Evolutionary conservation across 2,329 filamentous ascomycete species (phyloP).

Genomic region (Fusarium poae): DNA sequence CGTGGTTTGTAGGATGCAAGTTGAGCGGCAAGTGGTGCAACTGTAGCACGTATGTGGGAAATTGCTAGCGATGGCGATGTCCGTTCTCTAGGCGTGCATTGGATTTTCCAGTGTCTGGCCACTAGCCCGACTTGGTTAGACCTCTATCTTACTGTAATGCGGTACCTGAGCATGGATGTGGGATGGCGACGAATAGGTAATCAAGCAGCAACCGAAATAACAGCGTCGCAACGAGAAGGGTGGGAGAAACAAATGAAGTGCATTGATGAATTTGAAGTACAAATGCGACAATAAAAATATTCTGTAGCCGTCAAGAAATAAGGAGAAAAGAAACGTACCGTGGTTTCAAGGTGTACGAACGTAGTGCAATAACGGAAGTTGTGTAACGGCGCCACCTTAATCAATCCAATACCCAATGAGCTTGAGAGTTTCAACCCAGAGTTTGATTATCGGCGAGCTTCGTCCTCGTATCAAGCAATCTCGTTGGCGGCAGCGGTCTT

Average conservation of each 20-base stretch:
- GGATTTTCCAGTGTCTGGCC: conserved; percentile 34
- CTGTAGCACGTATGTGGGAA: conserved; percentile 53
- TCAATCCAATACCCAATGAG: conserved; percentile 43
- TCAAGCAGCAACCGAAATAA: conserved; percentile 14
- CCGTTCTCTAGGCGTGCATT: conserved; percentile 44
- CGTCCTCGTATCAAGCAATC: conserved; percentile 35
- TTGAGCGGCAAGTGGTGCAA: conserved; percentile 39
- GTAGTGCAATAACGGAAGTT: conserved; percentile 45
- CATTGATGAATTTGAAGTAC: neutral
- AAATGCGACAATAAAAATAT: conserved; percentile 6
- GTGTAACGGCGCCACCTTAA: conserved; percentile 44
- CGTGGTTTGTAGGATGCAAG: conserved; percentile 41
- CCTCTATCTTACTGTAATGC: conserved; percentile 26
- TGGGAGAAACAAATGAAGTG: neutral
- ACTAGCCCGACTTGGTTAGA: conserved; percentile 46
- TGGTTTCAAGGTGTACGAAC: conserved; percentile 30
- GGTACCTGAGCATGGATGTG: conserved; percentile 46
- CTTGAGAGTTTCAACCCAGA: conserved; percentile 28
- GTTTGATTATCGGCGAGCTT: conserved; percentile 42
- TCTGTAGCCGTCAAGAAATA: conserved; percentile 6
- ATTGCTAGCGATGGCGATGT: conserved; percentile 54
- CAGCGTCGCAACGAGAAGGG: conserved; percentile 16
- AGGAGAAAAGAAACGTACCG: conserved; percentile 31
- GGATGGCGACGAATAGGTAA: conserved; percentile 30
- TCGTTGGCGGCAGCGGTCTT: conserved; percentile 28